These are phyloP conservation scores for Xylaria bambusicola DNA, from an alignment of 495 filamentous ascomycete genomes.

Conservation along the genomic window DNA sequence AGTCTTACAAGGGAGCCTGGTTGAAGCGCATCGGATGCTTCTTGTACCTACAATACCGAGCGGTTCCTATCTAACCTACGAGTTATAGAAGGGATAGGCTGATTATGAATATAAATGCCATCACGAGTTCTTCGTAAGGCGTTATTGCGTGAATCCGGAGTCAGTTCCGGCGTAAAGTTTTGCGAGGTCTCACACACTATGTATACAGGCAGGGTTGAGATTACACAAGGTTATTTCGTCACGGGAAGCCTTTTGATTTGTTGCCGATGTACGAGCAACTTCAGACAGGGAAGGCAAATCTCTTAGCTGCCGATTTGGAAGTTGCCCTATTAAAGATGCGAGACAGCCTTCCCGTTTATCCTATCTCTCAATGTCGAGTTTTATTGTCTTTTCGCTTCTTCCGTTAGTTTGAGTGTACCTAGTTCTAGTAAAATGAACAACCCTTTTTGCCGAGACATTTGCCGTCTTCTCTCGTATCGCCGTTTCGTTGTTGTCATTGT, in stretches of 20 bases:
- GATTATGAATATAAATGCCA: too few species aligned
- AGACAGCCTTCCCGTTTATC: too few species aligned
- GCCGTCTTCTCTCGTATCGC: not conserved
- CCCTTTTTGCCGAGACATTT: not conserved
- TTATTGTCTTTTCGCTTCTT: not conserved
- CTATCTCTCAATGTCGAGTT: too few species aligned
- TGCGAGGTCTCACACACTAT: too few species aligned
- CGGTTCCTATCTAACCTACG: not conserved
- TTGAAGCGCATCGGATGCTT: not conserved
- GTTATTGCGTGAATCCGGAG: too few species aligned
- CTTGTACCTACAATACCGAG: constrained; percentile 5
- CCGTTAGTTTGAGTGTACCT: not conserved
- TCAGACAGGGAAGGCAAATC: not conserved
- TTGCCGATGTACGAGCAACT: not conserved
- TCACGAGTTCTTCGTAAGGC: too few species aligned
- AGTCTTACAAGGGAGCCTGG: not conserved
- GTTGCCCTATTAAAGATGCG: not conserved
- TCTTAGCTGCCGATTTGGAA: not conserved
- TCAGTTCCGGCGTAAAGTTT: too few species aligned
- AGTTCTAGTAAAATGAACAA: not conserved
- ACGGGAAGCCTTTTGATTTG: not conserved
- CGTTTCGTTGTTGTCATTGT: constrained; percentile 12
- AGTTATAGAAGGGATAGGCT: too few species aligned
- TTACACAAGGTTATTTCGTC: too few species aligned
- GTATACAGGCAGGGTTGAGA: too few species aligned